These are phyloP conservation scores for Fusarium xylarioides DNA, from an alignment of 2,329 filamentous ascomycete species.

Conservation along the genomic window DNA sequence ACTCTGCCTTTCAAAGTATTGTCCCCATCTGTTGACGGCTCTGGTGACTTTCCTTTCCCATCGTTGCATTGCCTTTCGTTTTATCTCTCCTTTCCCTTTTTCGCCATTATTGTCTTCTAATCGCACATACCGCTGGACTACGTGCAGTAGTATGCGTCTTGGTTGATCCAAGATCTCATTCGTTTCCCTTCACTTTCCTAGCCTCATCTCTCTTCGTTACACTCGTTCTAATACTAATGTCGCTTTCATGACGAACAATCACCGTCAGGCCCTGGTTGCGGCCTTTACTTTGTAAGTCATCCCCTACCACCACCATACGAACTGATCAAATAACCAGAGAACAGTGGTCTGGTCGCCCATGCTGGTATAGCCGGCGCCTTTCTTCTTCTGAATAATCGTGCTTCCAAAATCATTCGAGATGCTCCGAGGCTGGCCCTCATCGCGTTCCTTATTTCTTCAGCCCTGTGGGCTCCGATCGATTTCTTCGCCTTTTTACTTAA, in stretches of 20 bases:
- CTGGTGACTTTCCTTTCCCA: slow-evolving; percentile 6
- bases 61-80: slow-evolving; percentile 22
- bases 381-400: slow-evolving; percentile 58
- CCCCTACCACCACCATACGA: neutral
- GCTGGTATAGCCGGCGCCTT: slow-evolving; percentile 59
- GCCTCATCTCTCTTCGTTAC: slow-evolving; percentile 46
- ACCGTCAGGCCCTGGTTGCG: slow-evolving; percentile 60
- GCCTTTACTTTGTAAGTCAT: slow-evolving; percentile 63
- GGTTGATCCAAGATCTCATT: slow-evolving; percentile 34
- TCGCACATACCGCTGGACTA: slow-evolving; percentile 23
- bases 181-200: slow-evolving; percentile 33
- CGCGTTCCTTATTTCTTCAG: slow-evolving; percentile 60
- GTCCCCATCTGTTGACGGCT: slow-evolving; percentile 9
- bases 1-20: slow-evolving; percentile 13
- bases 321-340: slow-evolving; percentile 40
- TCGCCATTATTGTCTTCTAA: slow-evolving; percentile 22
- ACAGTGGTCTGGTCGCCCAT: slow-evolving; percentile 62
- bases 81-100: slow-evolving; percentile 24
- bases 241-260: slow-evolving; percentile 56
- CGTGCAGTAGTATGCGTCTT: slow-evolving; percentile 26
- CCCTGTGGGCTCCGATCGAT: slow-evolving; percentile 63
- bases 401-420: slow-evolving; percentile 61
- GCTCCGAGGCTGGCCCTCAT: slow-evolving; percentile 72
- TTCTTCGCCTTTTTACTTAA: slow-evolving; percentile 62
- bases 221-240: slow-evolving; percentile 40